Conservation (phyloP, 352 stramenopile genomes). For the Globisporangium spinosum region DNA sequence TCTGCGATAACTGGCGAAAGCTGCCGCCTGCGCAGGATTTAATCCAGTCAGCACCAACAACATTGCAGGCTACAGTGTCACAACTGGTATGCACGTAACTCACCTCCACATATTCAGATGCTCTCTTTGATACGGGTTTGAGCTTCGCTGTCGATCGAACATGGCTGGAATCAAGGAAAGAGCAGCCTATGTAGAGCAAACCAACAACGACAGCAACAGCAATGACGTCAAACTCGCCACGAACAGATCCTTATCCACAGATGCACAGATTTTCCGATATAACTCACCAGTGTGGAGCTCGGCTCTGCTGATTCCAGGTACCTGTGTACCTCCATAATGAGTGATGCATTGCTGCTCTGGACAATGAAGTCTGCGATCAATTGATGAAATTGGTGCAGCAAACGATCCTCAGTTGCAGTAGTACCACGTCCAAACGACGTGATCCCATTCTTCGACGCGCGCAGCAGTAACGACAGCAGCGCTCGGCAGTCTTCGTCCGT, state of each 20-base stretch:
- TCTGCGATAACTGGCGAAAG: constrained; percentile 23
- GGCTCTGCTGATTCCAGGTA: neutral
- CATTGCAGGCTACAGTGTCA: neutral
- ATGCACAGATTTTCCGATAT: neutral
- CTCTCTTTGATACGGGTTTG: neutral
- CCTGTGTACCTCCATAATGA: neutral
- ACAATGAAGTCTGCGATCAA: constrained; percentile 36
- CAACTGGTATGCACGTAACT: neutral
- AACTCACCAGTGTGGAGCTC: constrained; percentile 4
- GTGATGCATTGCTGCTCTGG: constrained; percentile 1
- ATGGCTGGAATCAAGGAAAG: constrained; percentile 6
- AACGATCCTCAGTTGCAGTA: too few relatives aligned
- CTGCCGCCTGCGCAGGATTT: constrained; percentile 19
- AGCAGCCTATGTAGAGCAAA: neutral
- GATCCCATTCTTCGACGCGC: neutral
- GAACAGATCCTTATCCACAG: neutral
- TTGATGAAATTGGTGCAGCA: constrained; percentile 17
- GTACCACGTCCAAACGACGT: neutral
- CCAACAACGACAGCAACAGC: neutral
- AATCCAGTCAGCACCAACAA: neutral
- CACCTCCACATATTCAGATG: constrained; percentile 10
- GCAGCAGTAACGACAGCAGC: constrained; percentile 32
- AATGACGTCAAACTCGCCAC: neutral
- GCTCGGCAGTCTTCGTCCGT: constrained; percentile 6
- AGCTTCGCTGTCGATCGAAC: neutral